phyloP scores from a whole-genome alignment of 2,329 filamentous ascomycete species.

The Niveomyces coronatus region DNA sequence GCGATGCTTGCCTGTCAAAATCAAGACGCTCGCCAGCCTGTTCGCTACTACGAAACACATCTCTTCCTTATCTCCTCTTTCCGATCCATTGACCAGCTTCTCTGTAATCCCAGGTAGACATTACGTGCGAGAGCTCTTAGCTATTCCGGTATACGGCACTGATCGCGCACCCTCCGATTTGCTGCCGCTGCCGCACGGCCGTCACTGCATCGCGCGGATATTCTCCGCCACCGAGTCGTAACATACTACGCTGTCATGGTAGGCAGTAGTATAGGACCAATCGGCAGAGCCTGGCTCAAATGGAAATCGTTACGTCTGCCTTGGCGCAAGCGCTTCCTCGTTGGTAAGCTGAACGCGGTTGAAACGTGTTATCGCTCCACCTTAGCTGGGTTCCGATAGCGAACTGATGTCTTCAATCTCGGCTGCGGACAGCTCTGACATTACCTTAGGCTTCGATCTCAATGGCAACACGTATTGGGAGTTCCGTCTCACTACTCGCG shows the following conservation, averaged over 20 bases:
- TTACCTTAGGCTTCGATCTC: conserved; percentile 49
- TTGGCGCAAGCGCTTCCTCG: conserved; percentile 53
- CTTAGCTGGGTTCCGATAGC: not conserved
- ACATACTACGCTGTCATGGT: conserved; percentile 19
- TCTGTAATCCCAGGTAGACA: too few species aligned
- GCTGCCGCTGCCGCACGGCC: not conserved
- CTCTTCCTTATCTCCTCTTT: too few species aligned
- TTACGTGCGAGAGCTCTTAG: too few species aligned
- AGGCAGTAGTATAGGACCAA: conserved; percentile 25
- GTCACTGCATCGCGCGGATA: too few species aligned
- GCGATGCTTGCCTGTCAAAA: too few species aligned
- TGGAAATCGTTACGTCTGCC: conserved; percentile 54
- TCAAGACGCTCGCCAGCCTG: too few species aligned
- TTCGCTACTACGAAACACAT: too few species aligned
- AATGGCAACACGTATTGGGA: conserved; percentile 61
- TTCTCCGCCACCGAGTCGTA: too few species aligned
- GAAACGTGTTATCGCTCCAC: not conserved
- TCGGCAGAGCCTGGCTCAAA: conserved; percentile 40
- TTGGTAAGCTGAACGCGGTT: conserved; percentile 32
- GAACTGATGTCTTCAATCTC: conserved; percentile 1
- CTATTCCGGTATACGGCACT: too few species aligned
- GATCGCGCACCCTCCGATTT: not conserved
- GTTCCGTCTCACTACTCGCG: conserved; percentile 42
- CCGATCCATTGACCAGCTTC: too few species aligned
- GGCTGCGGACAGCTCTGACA: too few species aligned